Conservation (phyloP, 2,329 filamentous ascomycete genomes). For the Aureobasidium melanogenum region DNA sequence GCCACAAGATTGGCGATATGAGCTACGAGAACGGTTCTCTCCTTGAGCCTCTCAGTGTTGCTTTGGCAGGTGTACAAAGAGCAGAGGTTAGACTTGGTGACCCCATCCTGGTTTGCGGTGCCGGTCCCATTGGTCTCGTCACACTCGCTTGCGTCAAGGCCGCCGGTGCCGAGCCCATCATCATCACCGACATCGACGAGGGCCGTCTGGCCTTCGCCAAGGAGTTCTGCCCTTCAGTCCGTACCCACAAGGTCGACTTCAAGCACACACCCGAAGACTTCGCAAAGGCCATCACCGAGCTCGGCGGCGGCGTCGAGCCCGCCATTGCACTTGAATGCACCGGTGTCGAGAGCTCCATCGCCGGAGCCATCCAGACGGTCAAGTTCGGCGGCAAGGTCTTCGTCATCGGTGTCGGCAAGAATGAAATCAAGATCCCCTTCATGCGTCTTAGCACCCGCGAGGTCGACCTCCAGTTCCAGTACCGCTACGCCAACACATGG, state of each 20-base stretch:
- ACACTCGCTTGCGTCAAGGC: conserved; percentile 76
- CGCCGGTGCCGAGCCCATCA: conserved; percentile 80
- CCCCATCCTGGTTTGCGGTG: conserved; percentile 80
- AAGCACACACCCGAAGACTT: conserved; percentile 58
- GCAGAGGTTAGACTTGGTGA: conserved; percentile 76
- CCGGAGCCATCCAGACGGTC: conserved; percentile 75
- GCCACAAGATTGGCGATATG: conserved; percentile 92
- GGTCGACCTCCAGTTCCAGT: conserved; percentile 93
- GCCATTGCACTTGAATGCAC: conserved; percentile 84
- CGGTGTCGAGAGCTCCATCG: conserved; percentile 83
- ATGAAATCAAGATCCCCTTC: conserved; percentile 91
- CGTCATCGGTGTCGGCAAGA: conserved; percentile 89
- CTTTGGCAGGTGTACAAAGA: conserved; percentile 78
- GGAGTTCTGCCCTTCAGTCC: conserved; percentile 67
- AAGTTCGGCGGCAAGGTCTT: conserved; percentile 98
- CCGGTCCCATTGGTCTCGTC: conserved; percentile 87
- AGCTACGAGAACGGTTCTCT: conserved; percentile 84
- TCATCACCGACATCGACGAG: conserved; percentile 91
- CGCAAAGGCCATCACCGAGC: conserved; percentile 57
- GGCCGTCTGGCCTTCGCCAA: conserved; percentile 77
- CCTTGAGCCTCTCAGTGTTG: conserved; percentile 83
- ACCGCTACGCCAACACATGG: conserved; percentile 95
- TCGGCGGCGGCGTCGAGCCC: conserved; percentile 73
- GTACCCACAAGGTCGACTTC: conserved; percentile 69
- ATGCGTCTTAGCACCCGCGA: conserved; percentile 87